phyloP scores from a whole-genome alignment of 2,329 filamentous ascomycete genomes.

The Fusarium pseudograminearum region DNA sequence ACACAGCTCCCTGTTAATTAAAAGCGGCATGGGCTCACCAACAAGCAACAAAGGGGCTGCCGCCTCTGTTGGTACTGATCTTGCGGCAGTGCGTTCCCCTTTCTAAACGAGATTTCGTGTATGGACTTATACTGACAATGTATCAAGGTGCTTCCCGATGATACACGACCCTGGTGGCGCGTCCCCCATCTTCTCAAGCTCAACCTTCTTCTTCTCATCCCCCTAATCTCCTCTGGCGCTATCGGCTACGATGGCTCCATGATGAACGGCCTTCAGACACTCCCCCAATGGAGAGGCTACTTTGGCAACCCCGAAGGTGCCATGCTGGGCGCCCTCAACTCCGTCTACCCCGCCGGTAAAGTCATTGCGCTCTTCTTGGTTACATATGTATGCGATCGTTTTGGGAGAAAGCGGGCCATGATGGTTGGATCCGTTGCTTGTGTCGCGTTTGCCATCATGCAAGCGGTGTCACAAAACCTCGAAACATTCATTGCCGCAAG shows the following conservation, averaged over 20 bases:
- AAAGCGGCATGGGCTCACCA: constrained; percentile 2
- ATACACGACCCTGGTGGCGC: constrained; percentile 57
- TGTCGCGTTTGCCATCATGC: constrained; percentile 51
- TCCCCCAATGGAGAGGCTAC: constrained; percentile 56
- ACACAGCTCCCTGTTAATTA: not conserved
- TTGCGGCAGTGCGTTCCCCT: constrained; percentile 27
- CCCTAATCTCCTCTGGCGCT: constrained; percentile 57
- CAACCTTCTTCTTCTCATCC: constrained; percentile 59
- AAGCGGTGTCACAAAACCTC: constrained; percentile 47
- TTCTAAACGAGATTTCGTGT: fast-evolving
- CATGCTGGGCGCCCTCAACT: constrained; percentile 55
- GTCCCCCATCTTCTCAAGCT: constrained; percentile 57
- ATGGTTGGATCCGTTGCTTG: constrained; percentile 50
- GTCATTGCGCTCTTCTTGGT: constrained; percentile 54
- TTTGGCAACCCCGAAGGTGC: constrained; percentile 54
- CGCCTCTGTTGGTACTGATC: constrained; percentile 27
- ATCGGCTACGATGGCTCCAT: constrained; percentile 62
- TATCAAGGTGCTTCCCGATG: constrained; percentile 54
- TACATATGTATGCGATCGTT: constrained; percentile 54
- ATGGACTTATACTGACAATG: not conserved
- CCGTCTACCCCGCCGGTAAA: constrained; percentile 55
- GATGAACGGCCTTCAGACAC: constrained; percentile 60
- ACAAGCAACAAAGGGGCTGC: constrained; percentile 29
- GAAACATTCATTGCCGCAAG: constrained; percentile 49
- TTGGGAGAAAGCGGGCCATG: constrained; percentile 56